phyloP scores from a whole-genome alignment of 2,329 filamentous ascomycete species.

The Clarireedia hainanense region DNA sequence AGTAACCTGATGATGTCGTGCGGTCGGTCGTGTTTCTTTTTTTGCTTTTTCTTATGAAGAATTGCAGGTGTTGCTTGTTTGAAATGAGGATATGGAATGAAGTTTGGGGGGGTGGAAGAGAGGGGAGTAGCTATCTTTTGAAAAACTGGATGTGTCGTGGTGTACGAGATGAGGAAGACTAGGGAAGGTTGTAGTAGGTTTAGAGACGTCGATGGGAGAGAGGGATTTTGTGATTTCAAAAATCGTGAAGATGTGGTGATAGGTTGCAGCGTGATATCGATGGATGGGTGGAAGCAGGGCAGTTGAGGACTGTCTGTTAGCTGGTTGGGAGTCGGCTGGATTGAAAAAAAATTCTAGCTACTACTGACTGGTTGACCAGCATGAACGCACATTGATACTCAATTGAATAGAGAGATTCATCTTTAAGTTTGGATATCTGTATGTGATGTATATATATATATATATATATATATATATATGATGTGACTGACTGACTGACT shows the following conservation, averaged over 20 bases:
- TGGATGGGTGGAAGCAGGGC: too few species aligned
- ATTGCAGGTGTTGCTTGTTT: background rate
- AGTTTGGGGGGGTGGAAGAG: background rate
- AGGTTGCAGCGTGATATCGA: too few species aligned
- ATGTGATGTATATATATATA: background rate
- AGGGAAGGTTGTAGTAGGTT: background rate
- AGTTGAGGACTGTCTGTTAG: background rate
- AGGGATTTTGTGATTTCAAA: too few species aligned
- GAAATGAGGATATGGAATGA: background rate
- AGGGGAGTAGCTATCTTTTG: too few species aligned
- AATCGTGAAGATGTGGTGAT: too few species aligned
- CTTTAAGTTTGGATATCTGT: background rate
- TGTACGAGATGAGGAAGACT: too few species aligned
- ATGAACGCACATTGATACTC: conserved; percentile 5
- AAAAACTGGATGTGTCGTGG: too few species aligned
- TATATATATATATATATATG: background rate
- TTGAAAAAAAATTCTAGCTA: conserved; percentile 1
- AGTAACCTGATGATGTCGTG: conserved; percentile 7
- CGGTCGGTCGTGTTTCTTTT: conserved; percentile 2
- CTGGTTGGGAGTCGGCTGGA: background rate
- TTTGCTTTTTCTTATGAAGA: background rate
- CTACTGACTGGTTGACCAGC: background rate
- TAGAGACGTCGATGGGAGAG: too few species aligned
- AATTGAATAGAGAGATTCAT: conserved; percentile 9
- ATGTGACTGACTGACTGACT: background rate